Evolutionary conservation across 148 eudicot species (phyloP).

Genomic region (Vaccinium corymbosum): DNA sequence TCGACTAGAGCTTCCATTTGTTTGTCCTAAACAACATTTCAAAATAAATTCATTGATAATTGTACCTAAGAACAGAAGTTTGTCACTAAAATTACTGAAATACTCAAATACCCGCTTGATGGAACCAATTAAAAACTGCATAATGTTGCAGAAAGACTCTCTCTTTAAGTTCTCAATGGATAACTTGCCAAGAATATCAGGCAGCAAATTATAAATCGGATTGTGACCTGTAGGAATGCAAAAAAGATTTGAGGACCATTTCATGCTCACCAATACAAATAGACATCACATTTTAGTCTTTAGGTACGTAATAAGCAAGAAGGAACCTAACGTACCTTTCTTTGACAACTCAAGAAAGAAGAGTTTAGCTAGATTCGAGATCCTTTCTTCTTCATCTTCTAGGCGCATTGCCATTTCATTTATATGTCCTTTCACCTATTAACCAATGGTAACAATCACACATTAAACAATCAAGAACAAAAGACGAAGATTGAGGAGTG

Average conservation of each 20-base stretch:
- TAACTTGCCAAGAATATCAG: constrained; percentile 90
- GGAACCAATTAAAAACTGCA: constrained; percentile 93
- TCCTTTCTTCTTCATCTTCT: constrained; percentile 95
- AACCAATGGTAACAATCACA: constrained; percentile 16
- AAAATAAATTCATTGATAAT: constrained; percentile 13
- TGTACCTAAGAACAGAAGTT: not conserved
- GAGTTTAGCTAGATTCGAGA: constrained; percentile 81
- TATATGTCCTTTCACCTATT: constrained; percentile 87
- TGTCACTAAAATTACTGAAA: constrained; percentile 3
- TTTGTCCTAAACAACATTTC: constrained; percentile 58
- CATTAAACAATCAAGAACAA: not conserved
- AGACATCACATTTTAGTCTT: constrained; percentile 6
- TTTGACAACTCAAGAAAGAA: constrained; percentile 86
- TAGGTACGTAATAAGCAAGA: constrained; percentile 1
- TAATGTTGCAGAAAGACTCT: constrained; percentile 80
- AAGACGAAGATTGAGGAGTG: not conserved
- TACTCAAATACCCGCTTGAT: constrained; percentile 73
- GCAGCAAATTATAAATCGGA: constrained; percentile 92
- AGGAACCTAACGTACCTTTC: constrained; percentile 48
- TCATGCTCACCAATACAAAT: not conserved
- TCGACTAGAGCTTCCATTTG: constrained; percentile 99
- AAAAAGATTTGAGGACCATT: constrained; percentile 12
- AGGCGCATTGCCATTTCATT: constrained; percentile 87
- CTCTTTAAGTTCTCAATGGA: constrained; percentile 62
- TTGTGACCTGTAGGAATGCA: constrained; percentile 56